Evolutionary conservation across 1,139 yeast genomes (phyloP), one percentile per base, ranked within the genome.

Genomic region (Meyerozyma smithsonii): DNA sequence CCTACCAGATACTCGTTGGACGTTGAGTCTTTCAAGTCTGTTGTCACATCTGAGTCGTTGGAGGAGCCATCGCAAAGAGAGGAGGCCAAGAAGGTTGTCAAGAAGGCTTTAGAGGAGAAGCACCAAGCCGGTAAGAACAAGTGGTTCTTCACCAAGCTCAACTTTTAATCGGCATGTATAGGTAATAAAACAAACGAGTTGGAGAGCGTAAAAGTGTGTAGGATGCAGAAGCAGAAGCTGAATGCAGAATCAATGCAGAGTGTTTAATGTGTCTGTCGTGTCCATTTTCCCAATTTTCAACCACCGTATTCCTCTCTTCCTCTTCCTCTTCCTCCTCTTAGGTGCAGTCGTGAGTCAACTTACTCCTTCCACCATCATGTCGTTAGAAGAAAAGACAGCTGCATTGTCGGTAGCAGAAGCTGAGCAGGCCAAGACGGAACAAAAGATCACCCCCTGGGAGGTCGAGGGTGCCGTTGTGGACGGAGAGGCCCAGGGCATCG

Each of bases 101-200:
- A 89, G 88, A 86, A 89, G 83, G 96, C 96, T 69, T 92, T 92
- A 68, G 98, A 92, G 80, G 97, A 92, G 79, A 89, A 90, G 84
- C 96, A 92, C 83, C 95, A 89, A 79, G 90, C 97, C 69, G 98
- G 98, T 74, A 89, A 90, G 87, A 90, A 90, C 90, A 90, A 89
- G 78, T 92, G 98, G 98, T 92, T 92, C 84, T 92, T 92, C 88
- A 84, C 95, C 76, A 92, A 92, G 81, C 87, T 92, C 72, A 86
- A 89, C 81, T 92, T 92, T 81, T 92, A 89, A 86, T 30, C 34
- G 34, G 34, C 34, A 30, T 30, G 34, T 30, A 30, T 30, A 30
- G 34, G 34, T 30, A 30, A 30, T 30, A 30, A 28, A 28, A 11
- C 34, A 18, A 30, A 30, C 21, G 21, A 30, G 34, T n/a, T n/a